Evolutionary conservation across 2,329 filamentous ascomycete species (phyloP).

Genomic region (Aureobasidium sp.): DNA sequence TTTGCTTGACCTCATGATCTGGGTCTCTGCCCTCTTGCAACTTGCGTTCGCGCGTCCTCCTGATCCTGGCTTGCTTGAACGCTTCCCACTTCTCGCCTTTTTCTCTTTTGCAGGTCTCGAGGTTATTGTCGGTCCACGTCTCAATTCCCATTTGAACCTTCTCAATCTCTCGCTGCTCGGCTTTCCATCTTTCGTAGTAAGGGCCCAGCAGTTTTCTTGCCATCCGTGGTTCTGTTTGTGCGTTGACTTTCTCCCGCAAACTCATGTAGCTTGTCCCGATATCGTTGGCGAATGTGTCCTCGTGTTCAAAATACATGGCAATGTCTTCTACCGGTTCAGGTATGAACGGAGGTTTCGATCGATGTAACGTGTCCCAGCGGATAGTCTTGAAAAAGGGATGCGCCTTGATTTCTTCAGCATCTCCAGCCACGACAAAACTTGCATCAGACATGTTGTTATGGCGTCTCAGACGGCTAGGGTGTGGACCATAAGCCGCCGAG

Average conservation of each 20-base stretch:
- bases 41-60: slow-evolving; percentile 19
- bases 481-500: not conserved
- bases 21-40: not conserved
- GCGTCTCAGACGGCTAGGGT: slow-evolving; percentile 10
- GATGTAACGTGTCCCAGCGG: slow-evolving; percentile 67
- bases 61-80: slow-evolving; percentile 22
- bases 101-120: slow-evolving; percentile 24
- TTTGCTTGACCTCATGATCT: not conserved
- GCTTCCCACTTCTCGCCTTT: slow-evolving; percentile 21
- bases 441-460: slow-evolving; percentile 17
- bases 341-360: slow-evolving; percentile 66
- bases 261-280: slow-evolving; percentile 17
- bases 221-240: slow-evolving; percentile 11
- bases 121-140: slow-evolving; percentile 20
- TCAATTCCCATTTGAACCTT: slow-evolving; percentile 24
- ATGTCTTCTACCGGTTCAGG: slow-evolving; percentile 54
- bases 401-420: slow-evolving; percentile 80
- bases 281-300: slow-evolving; percentile 53
- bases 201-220: slow-evolving; percentile 10
- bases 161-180: slow-evolving; percentile 19
- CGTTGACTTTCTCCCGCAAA: slow-evolving; percentile 17
- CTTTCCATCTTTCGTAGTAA: slow-evolving; percentile 18
- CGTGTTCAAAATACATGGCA: slow-evolving; percentile 86
- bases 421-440: slow-evolving; percentile 65
- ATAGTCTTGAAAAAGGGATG: slow-evolving; percentile 80